Percentiles rank a stretch among this genome's conserved stretches.
Evolutionary conservation across 106 monocot genomes (phyloP).

Genomic region (Dendrobium officinale): DNA sequence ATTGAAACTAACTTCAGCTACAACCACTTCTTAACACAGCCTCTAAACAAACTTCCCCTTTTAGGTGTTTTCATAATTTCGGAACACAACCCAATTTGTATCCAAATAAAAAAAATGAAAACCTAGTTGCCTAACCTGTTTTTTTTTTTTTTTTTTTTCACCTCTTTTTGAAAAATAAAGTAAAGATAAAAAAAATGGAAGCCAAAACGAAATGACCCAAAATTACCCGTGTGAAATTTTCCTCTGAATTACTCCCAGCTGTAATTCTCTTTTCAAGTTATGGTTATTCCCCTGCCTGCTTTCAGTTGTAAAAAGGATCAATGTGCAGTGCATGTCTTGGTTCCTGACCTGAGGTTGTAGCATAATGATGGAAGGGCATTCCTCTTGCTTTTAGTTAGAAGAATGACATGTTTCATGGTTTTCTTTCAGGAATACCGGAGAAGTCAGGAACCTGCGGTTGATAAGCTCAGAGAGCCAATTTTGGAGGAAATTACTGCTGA

Average conservation of each 20-base stretch:
- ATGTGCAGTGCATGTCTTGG: not conserved
- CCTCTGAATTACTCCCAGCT: not conserved
- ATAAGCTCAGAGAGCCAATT: slow-evolving; percentile 81
- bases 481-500: slow-evolving; percentile 52
- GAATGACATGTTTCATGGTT: not conserved
- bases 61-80: too few species aligned
- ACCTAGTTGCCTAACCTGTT: not conserved
- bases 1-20: too few species aligned
- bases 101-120: not conserved
- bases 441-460: slow-evolving; percentile 76
- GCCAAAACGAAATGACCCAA: not conserved
- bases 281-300: not conserved
- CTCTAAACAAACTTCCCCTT: too few species aligned
- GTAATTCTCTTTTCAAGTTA: not conserved
- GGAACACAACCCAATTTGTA: not conserved
- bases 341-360: not conserved
- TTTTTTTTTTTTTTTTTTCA: too few species aligned
- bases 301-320: not conserved
- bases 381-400: not conserved
- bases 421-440: slow-evolving; percentile 56
- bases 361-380: not conserved
- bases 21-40: too few species aligned
- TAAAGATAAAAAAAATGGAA: not conserved
- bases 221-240: not conserved
- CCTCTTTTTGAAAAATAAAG: not conserved